Evolutionary conservation across 257 asterid species (phyloP).

Genomic region (Eustoma russellianum): DNA sequence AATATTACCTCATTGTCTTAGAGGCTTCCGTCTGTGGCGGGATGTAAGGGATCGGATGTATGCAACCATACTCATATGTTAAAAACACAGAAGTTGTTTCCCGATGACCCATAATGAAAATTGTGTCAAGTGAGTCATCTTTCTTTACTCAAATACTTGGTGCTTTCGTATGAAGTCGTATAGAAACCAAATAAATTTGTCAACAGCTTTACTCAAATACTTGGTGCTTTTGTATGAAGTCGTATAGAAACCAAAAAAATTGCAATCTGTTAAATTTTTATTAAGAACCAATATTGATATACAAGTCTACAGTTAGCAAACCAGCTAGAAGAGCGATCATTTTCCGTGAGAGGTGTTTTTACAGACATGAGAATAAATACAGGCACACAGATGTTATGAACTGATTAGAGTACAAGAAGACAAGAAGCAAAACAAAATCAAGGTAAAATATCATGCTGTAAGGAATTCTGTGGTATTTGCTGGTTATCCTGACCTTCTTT

Average conservation of each 20-base stretch:
- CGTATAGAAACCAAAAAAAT: neutral
- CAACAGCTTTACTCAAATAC: neutral
- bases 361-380: neutral
- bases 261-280: too few species aligned
- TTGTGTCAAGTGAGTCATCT: too few species aligned
- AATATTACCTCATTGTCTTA: too few species aligned
- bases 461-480: neutral
- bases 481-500: too few species aligned
- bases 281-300: neutral
- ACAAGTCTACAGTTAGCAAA: neutral
- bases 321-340: neutral
- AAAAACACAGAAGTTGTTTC: too few species aligned
- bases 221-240: neutral
- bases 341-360: neutral
- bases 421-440: too few species aligned
- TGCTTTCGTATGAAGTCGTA: neutral
- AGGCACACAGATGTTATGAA: neutral
- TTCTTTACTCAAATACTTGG: neutral
- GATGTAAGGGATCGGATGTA: too few species aligned
- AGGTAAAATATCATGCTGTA: slow-evolving; percentile 1
- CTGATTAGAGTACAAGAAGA: neutral
- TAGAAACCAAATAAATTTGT: neutral
- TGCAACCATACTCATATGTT: too few species aligned
- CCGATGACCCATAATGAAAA: too few species aligned
- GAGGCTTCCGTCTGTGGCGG: too few species aligned